Evolutionary conservation across 208 protist genomes (phyloP), one percentile per base, ranked within the genome.

Genomic region (Trypanosoma avium): DNA sequence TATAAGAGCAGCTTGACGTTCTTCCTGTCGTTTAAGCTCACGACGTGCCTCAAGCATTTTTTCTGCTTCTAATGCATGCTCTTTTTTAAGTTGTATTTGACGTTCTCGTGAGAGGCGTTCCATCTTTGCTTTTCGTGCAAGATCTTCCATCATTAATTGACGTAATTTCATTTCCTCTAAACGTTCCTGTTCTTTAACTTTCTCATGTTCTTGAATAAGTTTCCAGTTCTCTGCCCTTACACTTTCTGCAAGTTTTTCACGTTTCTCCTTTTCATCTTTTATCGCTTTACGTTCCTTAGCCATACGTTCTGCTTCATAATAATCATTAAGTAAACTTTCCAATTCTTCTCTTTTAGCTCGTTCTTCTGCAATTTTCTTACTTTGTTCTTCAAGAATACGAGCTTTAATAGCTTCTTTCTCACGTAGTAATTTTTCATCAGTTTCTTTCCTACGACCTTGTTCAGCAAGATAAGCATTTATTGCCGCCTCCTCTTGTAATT

Each of bases 281-380:
- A 77, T 74, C 22, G 81, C 65, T 40, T 86, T 85, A 21, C 61
- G 56, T 67, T 93, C 89, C 81, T 94, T 88, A 9, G 86, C 76
- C 36, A 95, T 15, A 10, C 81, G 85, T 72, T 94, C 83, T 70
- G 94, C 92, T 55, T 90, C 76, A 70, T 97, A 93, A 77, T 95
- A 95, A 64, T 97, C 87, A 62, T 88, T 79, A 36, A 97, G 63
- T 22, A 97, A 77, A 60, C 40, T 71, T 72, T 97, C 88, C 12
- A 95, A 77, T 73, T 97, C 88, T 19, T 84, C 61, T 68, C 93
- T 91, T 70, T 91, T 92, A 45, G 58, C 43, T 61, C 85, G 74
- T 78, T 97, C 92, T 40, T 90, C 84, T 7, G 77, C 76, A 38
- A 97, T 97, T 40, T 80, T 80, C 21, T 70, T 58, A 61, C 88